Conservation (phyloP, 2,329 filamentous ascomycete species). For the Claviceps pazoutovae region DNA sequence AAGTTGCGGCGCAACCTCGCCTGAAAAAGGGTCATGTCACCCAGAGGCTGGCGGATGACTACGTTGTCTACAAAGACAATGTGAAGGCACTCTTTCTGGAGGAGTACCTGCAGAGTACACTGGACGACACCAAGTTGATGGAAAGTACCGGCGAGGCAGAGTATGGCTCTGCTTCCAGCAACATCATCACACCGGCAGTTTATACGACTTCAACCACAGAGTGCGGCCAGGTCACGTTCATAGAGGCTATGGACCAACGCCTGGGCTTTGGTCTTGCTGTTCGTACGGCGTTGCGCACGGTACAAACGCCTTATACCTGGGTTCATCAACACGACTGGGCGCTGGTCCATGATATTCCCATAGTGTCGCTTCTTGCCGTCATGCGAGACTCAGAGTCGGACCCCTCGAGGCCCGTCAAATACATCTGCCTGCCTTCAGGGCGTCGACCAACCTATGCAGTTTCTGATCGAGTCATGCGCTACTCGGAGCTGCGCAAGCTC, state of each 20-base stretch:
- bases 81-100: constrained; percentile 26
- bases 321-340: constrained; percentile 45
- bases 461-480: constrained; percentile 30
- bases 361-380: constrained; percentile 27
- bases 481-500: constrained; percentile 25
- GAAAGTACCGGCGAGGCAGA: constrained; percentile 26
- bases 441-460: constrained; percentile 37
- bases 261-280: constrained; percentile 41
- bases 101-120: constrained; percentile 4
- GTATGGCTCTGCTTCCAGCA: constrained; percentile 29
- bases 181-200: constrained; percentile 11
- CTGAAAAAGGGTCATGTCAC: constrained; percentile 42
- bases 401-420: constrained; percentile 24
- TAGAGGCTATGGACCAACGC: constrained; percentile 31
- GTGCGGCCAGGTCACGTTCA: constrained; percentile 28
- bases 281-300: constrained; percentile 33
- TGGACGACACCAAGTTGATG: background rate
- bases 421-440: constrained; percentile 37
- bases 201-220: constrained; percentile 11
- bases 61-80: constrained; percentile 31
- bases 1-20: constrained; percentile 26
- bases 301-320: constrained; percentile 39
- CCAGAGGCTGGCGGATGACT: constrained; percentile 25
- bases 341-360: constrained; percentile 29
- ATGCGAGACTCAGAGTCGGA: constrained; percentile 21